Evolutionary conservation across 495 filamentous ascomycete genomes (phyloP).

Genomic region (Sabuloglossum arenarium): DNA sequence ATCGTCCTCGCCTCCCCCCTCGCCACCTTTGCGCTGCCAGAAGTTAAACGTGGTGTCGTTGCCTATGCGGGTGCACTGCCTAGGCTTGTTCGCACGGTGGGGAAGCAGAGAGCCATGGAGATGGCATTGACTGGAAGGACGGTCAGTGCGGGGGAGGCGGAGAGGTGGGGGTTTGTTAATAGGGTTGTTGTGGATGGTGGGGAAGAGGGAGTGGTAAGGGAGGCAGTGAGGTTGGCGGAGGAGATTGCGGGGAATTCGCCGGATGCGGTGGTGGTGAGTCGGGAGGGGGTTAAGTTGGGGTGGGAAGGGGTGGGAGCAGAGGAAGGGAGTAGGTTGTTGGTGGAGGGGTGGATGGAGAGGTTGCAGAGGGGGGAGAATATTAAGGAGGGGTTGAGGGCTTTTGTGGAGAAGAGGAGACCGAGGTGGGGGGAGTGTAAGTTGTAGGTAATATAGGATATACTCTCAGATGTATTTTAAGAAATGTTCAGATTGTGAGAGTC

Average conservation of each 20-base stretch:
- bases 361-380: conserved; percentile 53
- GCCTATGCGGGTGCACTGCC: conserved; percentile 52
- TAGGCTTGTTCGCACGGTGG: conserved; percentile 44
- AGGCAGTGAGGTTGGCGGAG: conserved; percentile 29
- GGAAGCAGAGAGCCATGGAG: conserved; percentile 48
- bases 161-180: conserved; percentile 52
- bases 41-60: conserved; percentile 48
- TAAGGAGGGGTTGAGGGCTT: conserved; percentile 54
- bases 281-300: conserved; percentile 41
- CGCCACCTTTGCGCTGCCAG: conserved; percentile 42
- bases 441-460: background rate
- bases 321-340: conserved; percentile 35
- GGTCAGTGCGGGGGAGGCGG: conserved; percentile 35
- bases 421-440: background rate
- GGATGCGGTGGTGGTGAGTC: conserved; percentile 44
- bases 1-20: conserved; percentile 34
- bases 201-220: conserved; percentile 21
- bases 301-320: conserved; percentile 47
- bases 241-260: conserved; percentile 42
- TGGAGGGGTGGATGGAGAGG: conserved; percentile 33
- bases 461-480: too few species aligned
- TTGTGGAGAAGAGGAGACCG: conserved; percentile 24
- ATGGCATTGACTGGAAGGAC: conserved; percentile 42
- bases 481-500: too few species aligned
- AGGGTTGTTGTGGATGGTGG: too few species aligned